These are phyloP conservation scores for Microbotryum scabiosae DNA, from an alignment of 1,284 basidiomycete species.

Conservation along the genomic window DNA sequence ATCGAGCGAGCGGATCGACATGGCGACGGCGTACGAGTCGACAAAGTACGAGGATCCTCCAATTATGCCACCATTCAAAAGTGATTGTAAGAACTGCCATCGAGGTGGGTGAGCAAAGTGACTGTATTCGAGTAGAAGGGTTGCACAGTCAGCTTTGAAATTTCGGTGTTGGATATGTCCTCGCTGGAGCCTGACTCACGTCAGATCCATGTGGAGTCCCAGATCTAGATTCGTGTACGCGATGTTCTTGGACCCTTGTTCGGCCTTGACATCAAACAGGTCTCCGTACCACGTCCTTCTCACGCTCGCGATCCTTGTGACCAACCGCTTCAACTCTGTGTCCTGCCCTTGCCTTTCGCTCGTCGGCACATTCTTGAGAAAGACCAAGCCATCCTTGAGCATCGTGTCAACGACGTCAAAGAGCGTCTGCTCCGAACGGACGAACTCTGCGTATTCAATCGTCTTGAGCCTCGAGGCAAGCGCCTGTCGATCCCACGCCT, in stretches of 20 bases:
- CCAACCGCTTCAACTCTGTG: constrained; percentile 55
- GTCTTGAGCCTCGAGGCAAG: constrained; percentile 2
- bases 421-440: constrained; percentile 15
- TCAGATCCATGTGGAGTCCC: constrained; percentile 83
- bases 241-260: constrained; percentile 69
- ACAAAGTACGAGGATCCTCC: constrained; percentile 86
- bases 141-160: not conserved
- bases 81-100: constrained; percentile 83
- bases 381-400: constrained; percentile 47
- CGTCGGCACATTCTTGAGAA: constrained; percentile 53
- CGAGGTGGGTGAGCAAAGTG: constrained; percentile 79
- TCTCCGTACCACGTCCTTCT: constrained; percentile 82
- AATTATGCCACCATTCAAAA: constrained; percentile 63
- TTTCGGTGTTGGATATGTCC: not conserved
- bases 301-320: constrained; percentile 61
- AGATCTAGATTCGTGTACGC: constrained; percentile 89
- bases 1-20: constrained; percentile 49
- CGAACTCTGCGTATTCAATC: constrained; percentile 14
- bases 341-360: constrained; percentile 48
- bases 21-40: constrained; percentile 65
- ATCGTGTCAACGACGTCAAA: constrained; percentile 41
- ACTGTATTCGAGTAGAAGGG: constrained; percentile 11
- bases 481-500: constrained; percentile 9
- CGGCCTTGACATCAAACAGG: constrained; percentile 77
- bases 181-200: constrained; percentile 50